Percentiles rank a stretch among this genome's conserved stretches.
These are phyloP conservation scores for Phytophthora gonapodyides DNA, from an alignment of 352 stramenopile species.

Conservation along the genomic window DNA sequence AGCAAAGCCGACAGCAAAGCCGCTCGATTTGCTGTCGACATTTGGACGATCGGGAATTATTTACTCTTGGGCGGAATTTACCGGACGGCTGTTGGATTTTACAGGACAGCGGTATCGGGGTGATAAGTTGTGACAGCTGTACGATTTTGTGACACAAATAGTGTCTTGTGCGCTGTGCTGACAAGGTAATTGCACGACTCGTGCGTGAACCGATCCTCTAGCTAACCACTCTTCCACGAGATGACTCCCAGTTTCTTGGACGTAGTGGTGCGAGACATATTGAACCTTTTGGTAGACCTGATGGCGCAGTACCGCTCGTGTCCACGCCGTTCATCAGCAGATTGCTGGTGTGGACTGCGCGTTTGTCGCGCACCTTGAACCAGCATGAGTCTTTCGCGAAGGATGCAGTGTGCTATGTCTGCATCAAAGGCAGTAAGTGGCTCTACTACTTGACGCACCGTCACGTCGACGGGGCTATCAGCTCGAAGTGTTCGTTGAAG, in stretches of 20 bases:
- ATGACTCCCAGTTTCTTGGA: conserved; percentile 43
- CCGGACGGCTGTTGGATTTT: too few relatives aligned
- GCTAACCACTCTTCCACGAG: conserved; percentile 41
- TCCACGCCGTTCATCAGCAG: conserved; percentile 45
- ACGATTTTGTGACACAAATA: too few relatives aligned
- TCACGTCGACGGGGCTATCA: conserved; percentile 31
- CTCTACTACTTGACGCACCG: conserved; percentile 30
- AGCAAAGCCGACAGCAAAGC: too few relatives aligned
- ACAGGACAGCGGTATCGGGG: too few relatives aligned
- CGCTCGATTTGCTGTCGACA: too few relatives aligned
- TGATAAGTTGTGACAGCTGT: too few relatives aligned
- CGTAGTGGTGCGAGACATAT: conserved; percentile 49
- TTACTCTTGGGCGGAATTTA: too few relatives aligned
- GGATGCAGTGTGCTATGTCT: conserved; percentile 36
- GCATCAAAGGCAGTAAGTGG: conserved; percentile 31
- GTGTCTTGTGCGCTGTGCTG: too few relatives aligned
- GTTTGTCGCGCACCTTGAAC: conserved; percentile 33
- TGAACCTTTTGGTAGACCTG: conserved; percentile 46
- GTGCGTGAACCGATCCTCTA: too few relatives aligned
- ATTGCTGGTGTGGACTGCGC: conserved; percentile 47
- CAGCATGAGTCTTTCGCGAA: conserved; percentile 16
- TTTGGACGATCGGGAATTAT: too few relatives aligned
- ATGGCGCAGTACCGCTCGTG: conserved; percentile 26
- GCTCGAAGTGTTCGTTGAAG: conserved; percentile 38
- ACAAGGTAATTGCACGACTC: too few relatives aligned